Conservation (phyloP, 768 basidiomycete species). For the Tylopilus felleus region DNA sequence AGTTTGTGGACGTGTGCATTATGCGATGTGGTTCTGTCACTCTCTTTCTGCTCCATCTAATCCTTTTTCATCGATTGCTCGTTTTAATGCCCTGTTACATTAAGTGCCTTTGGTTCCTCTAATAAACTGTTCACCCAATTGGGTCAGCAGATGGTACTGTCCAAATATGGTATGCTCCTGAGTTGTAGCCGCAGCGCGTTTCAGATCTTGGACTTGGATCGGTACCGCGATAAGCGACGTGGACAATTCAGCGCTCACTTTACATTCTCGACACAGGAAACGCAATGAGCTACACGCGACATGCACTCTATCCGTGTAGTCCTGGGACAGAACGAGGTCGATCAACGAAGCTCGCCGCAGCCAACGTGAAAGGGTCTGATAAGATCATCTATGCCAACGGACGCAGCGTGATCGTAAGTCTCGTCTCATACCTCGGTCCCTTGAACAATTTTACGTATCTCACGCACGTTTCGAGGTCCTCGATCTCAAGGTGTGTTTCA, state of each 20-base stretch:
- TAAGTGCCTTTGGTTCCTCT: background rate
- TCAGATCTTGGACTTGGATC: constrained; percentile 3
- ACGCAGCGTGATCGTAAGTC: constrained; percentile 77
- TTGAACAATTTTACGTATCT: background rate
- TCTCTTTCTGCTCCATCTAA: constrained; percentile 17
- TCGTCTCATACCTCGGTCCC: background rate
- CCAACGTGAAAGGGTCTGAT: constrained; percentile 47
- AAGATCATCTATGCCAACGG: constrained; percentile 87
- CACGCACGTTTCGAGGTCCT: constrained; percentile 55
- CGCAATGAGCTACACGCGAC: constrained; percentile 49
- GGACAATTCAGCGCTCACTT: background rate
- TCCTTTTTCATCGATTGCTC: background rate
- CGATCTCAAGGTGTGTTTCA: constrained; percentile 67
- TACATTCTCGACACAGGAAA: background rate
- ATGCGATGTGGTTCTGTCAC: background rate
- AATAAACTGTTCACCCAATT: constrained; percentile 1
- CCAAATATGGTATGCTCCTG: constrained; percentile 22
- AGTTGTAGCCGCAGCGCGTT: constrained; percentile 7
- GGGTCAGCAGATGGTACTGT: background rate
- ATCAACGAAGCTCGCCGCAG: constrained; percentile 68
- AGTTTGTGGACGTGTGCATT: background rate
- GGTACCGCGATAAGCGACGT: background rate
- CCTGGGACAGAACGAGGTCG: constrained; percentile 64
- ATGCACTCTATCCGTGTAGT: constrained; percentile 60
- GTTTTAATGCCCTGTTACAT: background rate